These are phyloP conservation scores for Neonectria ditissima DNA, from an alignment of 2,329 filamentous ascomycete species.

Conservation along the genomic window DNA sequence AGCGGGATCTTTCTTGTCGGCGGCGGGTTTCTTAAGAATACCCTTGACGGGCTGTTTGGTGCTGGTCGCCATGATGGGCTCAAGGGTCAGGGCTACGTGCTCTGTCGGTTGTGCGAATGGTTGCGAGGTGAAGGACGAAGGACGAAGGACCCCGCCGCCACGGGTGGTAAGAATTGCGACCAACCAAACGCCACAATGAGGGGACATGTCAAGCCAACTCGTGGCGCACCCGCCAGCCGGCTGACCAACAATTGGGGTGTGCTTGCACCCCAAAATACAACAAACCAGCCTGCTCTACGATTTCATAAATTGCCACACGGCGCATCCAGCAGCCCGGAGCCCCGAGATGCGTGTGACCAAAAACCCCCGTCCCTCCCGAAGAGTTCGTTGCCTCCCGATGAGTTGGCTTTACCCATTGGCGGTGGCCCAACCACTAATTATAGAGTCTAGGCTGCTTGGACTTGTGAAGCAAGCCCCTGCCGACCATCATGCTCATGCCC, in stretches of 20 bases:
- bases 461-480: constrained; percentile 28
- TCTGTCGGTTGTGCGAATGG: constrained; percentile 11
- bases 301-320: constrained; percentile 15
- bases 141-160: constrained; percentile 28
- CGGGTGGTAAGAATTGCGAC: constrained; percentile 11
- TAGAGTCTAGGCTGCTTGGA: constrained; percentile 1
- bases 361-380: background rate
- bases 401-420: background rate
- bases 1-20: constrained; percentile 42
- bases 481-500: constrained; percentile 11
- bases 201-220: constrained; percentile 18
- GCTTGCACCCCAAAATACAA: constrained; percentile 12
- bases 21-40: constrained; percentile 68
- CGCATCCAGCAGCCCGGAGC: constrained; percentile 17
- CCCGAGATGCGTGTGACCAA: background rate
- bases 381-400: no score
- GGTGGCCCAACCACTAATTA: background rate
- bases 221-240: constrained; percentile 19
- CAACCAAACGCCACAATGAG: constrained; percentile 17
- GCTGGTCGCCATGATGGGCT: constrained; percentile 42
- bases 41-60: constrained; percentile 60
- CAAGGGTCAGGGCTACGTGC: background rate
- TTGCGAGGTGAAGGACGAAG: constrained; percentile 6
- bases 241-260: constrained; percentile 13
- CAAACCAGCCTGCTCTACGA: background rate